A percentile compares a stretch with the other conserved stretches of the same genome.
phyloP scores from a whole-genome alignment of 1,139 yeast genomes.

The Candida labiduridarum region DNA sequence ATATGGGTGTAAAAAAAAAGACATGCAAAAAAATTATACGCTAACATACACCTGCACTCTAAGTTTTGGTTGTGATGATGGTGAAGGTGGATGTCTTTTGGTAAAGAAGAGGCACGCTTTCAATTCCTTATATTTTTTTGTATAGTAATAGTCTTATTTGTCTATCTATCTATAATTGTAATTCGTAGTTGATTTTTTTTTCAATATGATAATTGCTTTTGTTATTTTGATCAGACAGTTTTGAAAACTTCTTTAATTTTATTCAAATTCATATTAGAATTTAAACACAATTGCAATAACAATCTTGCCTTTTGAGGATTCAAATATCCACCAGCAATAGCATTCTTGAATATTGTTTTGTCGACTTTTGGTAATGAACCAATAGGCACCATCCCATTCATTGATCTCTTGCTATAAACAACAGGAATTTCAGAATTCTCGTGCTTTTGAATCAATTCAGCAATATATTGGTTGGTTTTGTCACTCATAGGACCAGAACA shows the following conservation, averaged over 20 bases:
- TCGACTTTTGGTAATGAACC: constrained; percentile 45
- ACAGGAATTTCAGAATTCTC: constrained; percentile 49
- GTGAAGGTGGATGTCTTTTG: too few relatives aligned
- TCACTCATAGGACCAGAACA: constrained; percentile 71
- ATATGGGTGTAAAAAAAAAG: too few relatives aligned
- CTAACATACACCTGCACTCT: too few relatives aligned
- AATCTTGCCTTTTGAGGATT: constrained; percentile 71
- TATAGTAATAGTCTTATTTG: too few relatives aligned
- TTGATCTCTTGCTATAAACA: constrained; percentile 64
- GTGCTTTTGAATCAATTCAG: constrained; percentile 21
- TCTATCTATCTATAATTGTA: too few relatives aligned
- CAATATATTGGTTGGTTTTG: constrained; percentile 45
- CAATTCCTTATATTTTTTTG: too few relatives aligned
- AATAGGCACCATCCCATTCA: constrained; percentile 45
- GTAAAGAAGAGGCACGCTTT: too few relatives aligned
- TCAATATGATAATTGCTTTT: too few relatives aligned
- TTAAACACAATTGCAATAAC: constrained; percentile 59
- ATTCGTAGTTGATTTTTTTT: too few relatives aligned
- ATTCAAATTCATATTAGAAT: constrained; percentile 38
- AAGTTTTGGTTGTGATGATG: too few relatives aligned
- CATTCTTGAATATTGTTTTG: constrained; percentile 24
- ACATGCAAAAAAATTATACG: too few relatives aligned
- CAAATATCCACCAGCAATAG: constrained; percentile 64
- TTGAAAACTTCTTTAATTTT: constrained; percentile 51
- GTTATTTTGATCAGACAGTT: constrained; percentile 28